These are phyloP conservation scores for Pogostemon cablin DNA, from an alignment of 257 asterid genomes.

Conservation along the genomic window DNA sequence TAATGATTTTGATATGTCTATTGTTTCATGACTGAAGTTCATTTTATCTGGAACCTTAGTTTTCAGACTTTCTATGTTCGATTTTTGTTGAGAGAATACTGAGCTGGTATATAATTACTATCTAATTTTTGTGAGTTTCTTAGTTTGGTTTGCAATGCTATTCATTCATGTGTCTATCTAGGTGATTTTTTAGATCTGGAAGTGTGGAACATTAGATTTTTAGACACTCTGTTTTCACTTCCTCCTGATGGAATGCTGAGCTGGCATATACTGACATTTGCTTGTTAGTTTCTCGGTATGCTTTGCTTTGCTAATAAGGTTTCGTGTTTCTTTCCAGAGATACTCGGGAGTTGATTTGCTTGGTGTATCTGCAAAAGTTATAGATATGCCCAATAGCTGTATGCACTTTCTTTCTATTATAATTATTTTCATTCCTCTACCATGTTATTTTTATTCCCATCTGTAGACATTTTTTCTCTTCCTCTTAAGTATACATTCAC, in stretches of 20 bases:
- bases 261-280: neutral
- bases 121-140: slow-evolving; percentile 2
- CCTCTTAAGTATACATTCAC: neutral
- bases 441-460: neutral
- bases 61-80: neutral
- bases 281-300: slow-evolving; percentile 11
- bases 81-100: neutral
- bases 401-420: slow-evolving; percentile 35
- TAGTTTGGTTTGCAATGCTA: slow-evolving; percentile 30
- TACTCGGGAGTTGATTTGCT: slow-evolving; percentile 85
- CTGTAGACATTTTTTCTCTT: neutral
- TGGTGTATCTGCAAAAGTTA: slow-evolving; percentile 80
- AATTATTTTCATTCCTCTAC: slow-evolving; percentile 7
- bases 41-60: neutral
- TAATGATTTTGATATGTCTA: slow-evolving; percentile 9
- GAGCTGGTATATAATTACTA: neutral
- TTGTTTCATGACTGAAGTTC: slow-evolving; percentile 7
- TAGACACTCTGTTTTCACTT: neutral
- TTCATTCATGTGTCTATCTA: slow-evolving; percentile 39
- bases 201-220: neutral
- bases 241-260: slow-evolving; percentile 11
- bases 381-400: slow-evolving; percentile 87
- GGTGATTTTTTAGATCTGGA: slow-evolving; percentile 19
- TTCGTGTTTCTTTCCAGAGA: slow-evolving; percentile 51
- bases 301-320: slow-evolving; percentile 32